Base-by-base conservation (phyloP, 2,329 filamentous ascomycete species). In the Paecilomyces dactylethromorphus region DNA sequence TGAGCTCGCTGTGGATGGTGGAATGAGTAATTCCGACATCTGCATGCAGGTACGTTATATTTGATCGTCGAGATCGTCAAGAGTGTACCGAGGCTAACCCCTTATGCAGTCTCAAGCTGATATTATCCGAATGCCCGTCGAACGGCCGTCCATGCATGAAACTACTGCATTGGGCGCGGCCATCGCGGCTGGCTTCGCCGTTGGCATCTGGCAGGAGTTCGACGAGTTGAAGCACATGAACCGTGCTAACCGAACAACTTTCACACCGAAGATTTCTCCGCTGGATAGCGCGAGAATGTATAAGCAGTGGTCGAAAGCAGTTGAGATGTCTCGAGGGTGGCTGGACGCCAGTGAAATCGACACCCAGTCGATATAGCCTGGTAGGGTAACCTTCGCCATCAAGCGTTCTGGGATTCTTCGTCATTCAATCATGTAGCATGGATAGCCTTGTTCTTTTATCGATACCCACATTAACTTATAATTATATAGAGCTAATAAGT, bases 81-180 rank as follows among this genome's bases (percentile, higher is more conserved):
- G 15, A n/a, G 15, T 18, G 5, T n/a, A 21, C 18, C 39, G 18
- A 21, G 18, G 15, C 39, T 45, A 45, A 45, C 10, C 39, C 18
- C 39, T 29, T 24, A 8, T 52, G 10, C 21, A 88, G 82, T 91
- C 89, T 4, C 92, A 96, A 82, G 88, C 92, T 62, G 88, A 96
- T 76, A 84, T 96, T 55, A 91, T 89, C 66, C 86, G 87, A 58
- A 94, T 96, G 65, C 88, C 87, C 29, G 89, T 96, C 60, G 86
- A 92, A 72, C 86, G 92, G 24, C 92, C 92, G 0, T 83, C 85
- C 58, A 96, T 96, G 92, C 87, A 90, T 59, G 92, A 96, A 78
- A 95, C 91, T 3, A 96, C 92, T 1, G 89, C 91, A 0, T 83
- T 96, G 1, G 92, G 92, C 26, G 91, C 92, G 13, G 92, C 92